Percentiles rank a stretch among this genome's conserved stretches.
Evolutionary conservation across 345 rosid genomes (phyloP).

Genomic region (Pistacia integerrima): DNA sequence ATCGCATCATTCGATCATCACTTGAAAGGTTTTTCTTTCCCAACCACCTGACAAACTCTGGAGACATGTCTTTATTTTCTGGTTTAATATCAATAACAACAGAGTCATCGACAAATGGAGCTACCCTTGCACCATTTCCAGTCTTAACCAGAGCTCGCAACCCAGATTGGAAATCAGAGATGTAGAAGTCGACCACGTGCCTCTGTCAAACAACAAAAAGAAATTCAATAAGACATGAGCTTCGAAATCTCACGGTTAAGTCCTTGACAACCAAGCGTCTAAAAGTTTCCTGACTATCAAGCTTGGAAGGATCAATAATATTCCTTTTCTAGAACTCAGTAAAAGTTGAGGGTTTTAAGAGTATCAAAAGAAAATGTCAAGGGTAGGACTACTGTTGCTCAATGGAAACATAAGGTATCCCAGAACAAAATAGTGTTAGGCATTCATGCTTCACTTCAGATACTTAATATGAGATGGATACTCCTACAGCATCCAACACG

Average conservation of each 20-base stretch:
- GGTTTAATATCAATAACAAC: conserved; percentile 72
- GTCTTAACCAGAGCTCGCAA: conserved; percentile 94
- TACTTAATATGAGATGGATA: too few species aligned
- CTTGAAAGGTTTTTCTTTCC: conserved; percentile 72
- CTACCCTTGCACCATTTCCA: conserved; percentile 80
- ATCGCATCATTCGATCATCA: conserved; percentile 79
- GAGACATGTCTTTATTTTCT: conserved; percentile 64
- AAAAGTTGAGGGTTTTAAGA: background rate
- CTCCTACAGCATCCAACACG: too few species aligned
- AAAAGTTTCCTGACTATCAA: background rate
- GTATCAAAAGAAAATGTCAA: background rate
- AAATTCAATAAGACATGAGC: background rate
- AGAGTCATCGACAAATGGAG: conserved; percentile 86
- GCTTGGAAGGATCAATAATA: background rate
- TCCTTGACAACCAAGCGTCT: background rate
- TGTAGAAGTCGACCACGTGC: conserved; percentile 97
- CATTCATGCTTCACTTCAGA: background rate
- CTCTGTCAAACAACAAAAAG: conserved; percentile 50
- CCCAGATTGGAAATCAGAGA: conserved; percentile 97
- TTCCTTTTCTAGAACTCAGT: background rate
- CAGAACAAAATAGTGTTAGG: background rate
- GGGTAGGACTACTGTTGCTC: background rate
- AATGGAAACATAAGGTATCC: background rate
- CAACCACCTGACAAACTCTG: conserved; percentile 88
- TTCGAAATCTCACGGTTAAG: background rate